Base-by-base conservation (phyloP, 1,139 yeast species). In the Candida freyschussii region DNA sequence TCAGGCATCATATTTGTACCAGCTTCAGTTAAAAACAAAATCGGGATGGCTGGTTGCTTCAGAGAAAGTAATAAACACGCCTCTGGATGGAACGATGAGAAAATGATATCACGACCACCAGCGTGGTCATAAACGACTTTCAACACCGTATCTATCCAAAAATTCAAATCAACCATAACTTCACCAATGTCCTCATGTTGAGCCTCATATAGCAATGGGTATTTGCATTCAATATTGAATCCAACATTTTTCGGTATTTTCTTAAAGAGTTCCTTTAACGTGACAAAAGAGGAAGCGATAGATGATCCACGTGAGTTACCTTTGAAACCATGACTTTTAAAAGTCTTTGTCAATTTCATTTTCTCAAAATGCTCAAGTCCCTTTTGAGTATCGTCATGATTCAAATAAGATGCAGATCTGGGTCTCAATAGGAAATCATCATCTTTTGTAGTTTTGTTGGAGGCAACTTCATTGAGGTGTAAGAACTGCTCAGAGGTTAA, bases 51-150 rank as follows among this genome's bases (percentile, higher is more conserved):
- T 18, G 97, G 97, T 57, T 91, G 97, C 57, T 91, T 91, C 57
- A 89, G 63, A 1, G 96, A 83, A 32, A 91, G 65, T 65, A 87
- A 65, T 37, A 85, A 62, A 59, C 97, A 91, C 21, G 87, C 72
- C 55, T 91, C 97, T 0, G 98, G 98, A 53, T 91, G 95, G 68
- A 91, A 91, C 4, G 95, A 83, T 4, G 96, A 85, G 52, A 91
- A 85, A 14, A 91, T 80, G 32, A 91, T 75, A 56, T 91, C 96
- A 46, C 97, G 70, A 9, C 87, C 93, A 21, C 74, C 66, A 8
- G 76, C 75, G 55, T 84, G 71, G 43, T 86, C 95, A 54, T 82
- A 89, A 10, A 91, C 93, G 22, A 72, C 71, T 49, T 82, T 69
- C 47, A 91, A 67, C 17, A 91, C 86, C 0, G 95, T 80, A 52